Conservation (phyloP, 306 rosid species). For the Lathyrus sativus region DNA sequence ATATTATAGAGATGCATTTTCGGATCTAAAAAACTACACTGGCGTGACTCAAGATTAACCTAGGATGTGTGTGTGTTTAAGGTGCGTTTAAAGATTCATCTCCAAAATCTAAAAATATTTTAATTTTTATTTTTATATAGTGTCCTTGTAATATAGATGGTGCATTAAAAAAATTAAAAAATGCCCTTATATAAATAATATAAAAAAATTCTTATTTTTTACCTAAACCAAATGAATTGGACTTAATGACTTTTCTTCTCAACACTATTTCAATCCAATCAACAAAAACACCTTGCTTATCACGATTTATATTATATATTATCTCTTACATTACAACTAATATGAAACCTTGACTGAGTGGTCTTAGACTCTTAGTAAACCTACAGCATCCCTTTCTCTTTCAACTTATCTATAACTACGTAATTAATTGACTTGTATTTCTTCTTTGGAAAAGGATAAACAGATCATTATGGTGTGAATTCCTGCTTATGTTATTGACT, state of each 20-base stretch:
- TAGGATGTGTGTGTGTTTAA: too few species aligned
- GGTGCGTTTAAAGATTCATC: too few species aligned
- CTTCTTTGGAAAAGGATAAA: conserved; percentile 1
- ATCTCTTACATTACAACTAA: background rate
- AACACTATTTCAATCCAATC: background rate
- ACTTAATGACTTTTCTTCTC: background rate
- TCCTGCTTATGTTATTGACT: background rate
- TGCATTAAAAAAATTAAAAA: too few species aligned
- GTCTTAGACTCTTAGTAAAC: background rate
- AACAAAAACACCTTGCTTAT: background rate
- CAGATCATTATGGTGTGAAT: background rate
- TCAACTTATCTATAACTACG: conserved; percentile 16
- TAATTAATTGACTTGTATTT: background rate
- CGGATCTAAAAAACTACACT: too few species aligned
- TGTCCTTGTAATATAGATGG: too few species aligned
- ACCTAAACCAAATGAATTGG: background rate
- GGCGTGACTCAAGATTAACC: too few species aligned
- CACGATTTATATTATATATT: background rate
- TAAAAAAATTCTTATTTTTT: too few species aligned
- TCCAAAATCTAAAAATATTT: too few species aligned
- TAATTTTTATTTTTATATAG: too few species aligned
- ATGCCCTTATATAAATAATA: too few species aligned
- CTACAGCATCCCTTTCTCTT: background rate
- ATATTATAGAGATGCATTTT: too few species aligned
- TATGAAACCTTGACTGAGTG: background rate